A percentile compares a stretch with the other conserved stretches of the same genome.
Conservation (phyloP, 306 rosid genomes). For the Fragaria iinumae region DNA sequence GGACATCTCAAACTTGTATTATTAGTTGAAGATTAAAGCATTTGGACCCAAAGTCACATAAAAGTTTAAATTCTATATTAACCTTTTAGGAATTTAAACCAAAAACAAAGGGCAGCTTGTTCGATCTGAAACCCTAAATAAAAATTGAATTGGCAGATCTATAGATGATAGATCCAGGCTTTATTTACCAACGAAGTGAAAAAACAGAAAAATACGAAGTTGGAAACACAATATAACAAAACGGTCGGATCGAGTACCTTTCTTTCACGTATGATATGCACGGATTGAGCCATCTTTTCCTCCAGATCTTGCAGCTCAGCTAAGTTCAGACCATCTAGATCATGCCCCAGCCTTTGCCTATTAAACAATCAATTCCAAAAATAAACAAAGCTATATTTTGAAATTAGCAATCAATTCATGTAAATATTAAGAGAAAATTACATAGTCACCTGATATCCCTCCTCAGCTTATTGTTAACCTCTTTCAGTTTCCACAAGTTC, state of each 20-base stretch:
- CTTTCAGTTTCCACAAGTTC: slow-evolving; percentile 41
- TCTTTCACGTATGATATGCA: slow-evolving; percentile 47
- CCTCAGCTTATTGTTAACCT: slow-evolving; percentile 57
- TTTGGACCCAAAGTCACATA: not conserved
- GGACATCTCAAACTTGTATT: not conserved
- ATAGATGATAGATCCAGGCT: not conserved
- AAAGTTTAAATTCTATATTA: not conserved
- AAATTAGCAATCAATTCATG: not conserved
- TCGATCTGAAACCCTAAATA: not conserved
- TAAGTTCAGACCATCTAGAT: slow-evolving; percentile 43
- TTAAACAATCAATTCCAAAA: not conserved
- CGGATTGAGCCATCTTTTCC: slow-evolving; percentile 41
- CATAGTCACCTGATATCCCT: slow-evolving; percentile 63
- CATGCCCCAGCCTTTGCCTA: slow-evolving; percentile 78
- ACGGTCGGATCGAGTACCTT: slow-evolving; percentile 43
- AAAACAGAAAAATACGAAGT: not conserved
- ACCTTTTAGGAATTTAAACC: not conserved
- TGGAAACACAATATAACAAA: not conserved
- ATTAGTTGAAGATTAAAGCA: not conserved
- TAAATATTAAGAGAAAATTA: not conserved
- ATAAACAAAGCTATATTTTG: no score
- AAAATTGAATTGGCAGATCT: not conserved
- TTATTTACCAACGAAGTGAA: not conserved
- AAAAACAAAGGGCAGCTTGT: not conserved
- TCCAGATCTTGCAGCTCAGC: slow-evolving; percentile 58